Percentiles rank a stretch among this genome's conserved stretches.
These are phyloP conservation scores for Cladophialophora bantiana DNA, from an alignment of 2,329 filamentous ascomycete genomes.

Conservation along the genomic window DNA sequence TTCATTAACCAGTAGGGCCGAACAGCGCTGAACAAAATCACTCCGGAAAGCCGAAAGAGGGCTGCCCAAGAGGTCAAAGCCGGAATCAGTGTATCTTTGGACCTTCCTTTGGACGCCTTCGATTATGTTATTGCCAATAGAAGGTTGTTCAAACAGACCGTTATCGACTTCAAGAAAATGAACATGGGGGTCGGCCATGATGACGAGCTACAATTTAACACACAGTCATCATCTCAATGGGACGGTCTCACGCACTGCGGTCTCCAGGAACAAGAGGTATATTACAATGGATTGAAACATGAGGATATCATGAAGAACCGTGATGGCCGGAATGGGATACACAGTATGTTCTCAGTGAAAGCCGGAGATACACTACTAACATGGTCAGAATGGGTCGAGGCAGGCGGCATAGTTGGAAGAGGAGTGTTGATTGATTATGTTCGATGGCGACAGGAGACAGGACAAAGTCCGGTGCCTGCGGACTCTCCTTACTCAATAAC, in stretches of 20 bases:
- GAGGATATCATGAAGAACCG: conserved; percentile 34
- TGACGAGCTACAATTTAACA: conserved; percentile 18
- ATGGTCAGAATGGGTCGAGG: conserved; percentile 6
- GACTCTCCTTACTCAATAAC: conserved; percentile 6
- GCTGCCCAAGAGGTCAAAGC: conserved; percentile 1
- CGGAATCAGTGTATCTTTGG: conserved; percentile 3
- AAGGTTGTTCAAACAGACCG: neutral
- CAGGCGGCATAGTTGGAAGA: conserved; percentile 61
- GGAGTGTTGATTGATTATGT: conserved; percentile 65
- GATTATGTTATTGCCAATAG: neutral
- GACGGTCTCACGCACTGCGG: conserved; percentile 37
- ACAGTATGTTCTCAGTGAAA: neutral
- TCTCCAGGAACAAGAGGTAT: conserved; percentile 46
- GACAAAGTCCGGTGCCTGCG: neutral
- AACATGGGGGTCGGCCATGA: neutral
- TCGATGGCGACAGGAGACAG: conserved; percentile 8
- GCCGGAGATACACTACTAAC: neutral
- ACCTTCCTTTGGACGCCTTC: neutral
- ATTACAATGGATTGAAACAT: conserved; percentile 45
- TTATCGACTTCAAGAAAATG: conserved; percentile 4
- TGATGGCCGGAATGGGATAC: conserved; percentile 1
- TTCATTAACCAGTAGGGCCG: neutral
- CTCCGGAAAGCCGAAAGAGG: neutral
- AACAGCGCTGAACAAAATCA: conserved; percentile 9
- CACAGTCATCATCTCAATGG: conserved; percentile 21